A percentile compares a stretch with the other conserved stretches of the same genome.
Conservation (phyloP, 495 filamentous ascomycete species). For the Penicillium silybi region DNA sequence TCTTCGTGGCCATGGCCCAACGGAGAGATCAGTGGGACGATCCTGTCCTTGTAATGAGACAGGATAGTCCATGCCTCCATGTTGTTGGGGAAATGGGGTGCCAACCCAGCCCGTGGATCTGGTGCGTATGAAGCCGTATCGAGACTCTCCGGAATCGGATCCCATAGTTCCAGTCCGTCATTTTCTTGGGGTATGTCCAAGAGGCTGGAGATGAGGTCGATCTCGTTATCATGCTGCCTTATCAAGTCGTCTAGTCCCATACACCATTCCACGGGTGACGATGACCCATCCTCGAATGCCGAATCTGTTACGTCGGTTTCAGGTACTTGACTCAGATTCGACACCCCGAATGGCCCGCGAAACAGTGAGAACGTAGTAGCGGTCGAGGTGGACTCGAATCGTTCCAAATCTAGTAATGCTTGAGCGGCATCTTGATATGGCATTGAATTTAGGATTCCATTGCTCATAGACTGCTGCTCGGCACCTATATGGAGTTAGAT, state of each 20-base stretch:
- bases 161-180: background rate
- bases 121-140: background rate
- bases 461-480: slow-evolving; percentile 15
- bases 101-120: background rate
- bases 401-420: slow-evolving; percentile 13
- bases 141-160: background rate
- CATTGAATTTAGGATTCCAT: slow-evolving; percentile 1
- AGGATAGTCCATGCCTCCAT: slow-evolving; percentile 16
- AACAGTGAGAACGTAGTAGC: slow-evolving; percentile 2
- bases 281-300: background rate
- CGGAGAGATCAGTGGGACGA: slow-evolving; percentile 16
- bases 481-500: slow-evolving; percentile 6
- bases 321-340: background rate
- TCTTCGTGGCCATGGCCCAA: slow-evolving; percentile 13
- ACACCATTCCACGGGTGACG: background rate
- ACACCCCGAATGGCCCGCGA: slow-evolving; percentile 18
- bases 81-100: background rate
- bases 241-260: background rate
- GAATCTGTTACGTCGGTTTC: background rate
- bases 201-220: background rate
- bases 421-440: slow-evolving; percentile 2
- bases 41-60: slow-evolving; percentile 19
- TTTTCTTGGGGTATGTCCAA: background rate
- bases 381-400: background rate
- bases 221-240: background rate